Percentiles rank a stretch among this genome's conserved stretches.
Conservation (phyloP, 1,284 basidiomycete species). For the Trichosporon sp. region DNA sequence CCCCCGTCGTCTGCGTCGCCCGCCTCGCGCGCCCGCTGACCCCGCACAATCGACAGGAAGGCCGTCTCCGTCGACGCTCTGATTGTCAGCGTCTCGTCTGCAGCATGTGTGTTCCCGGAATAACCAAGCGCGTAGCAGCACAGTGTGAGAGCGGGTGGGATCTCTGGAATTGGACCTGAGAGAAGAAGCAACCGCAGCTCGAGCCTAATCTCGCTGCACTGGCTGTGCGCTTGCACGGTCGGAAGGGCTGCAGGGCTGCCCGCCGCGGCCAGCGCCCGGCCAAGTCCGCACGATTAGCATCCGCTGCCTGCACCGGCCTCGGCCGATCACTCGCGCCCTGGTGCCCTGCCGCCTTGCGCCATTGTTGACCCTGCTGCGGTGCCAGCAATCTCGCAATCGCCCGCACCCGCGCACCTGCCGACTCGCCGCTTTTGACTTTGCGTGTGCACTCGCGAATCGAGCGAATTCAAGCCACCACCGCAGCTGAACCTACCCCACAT, state of each 20-base stretch:
- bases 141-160: too few relatives aligned
- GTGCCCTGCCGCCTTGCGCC: not conserved
- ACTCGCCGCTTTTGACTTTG: not conserved
- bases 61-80: constrained; percentile 40
- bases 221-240: not conserved
- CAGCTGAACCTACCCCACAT: not conserved
- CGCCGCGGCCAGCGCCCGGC: not conserved
- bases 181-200: not conserved
- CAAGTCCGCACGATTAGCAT: not conserved
- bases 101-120: too few relatives aligned
- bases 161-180: not conserved
- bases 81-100: not conserved
- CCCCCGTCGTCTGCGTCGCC: not conserved
- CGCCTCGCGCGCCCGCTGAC: constrained; percentile 7
- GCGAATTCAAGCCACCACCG: not conserved
- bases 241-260: not conserved
- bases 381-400: not conserved
- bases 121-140: too few relatives aligned
- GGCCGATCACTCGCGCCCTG: not conserved
- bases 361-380: not conserved
- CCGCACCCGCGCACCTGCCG: not conserved
- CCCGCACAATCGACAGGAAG: constrained; percentile 38
- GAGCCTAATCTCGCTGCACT: not conserved
- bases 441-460: not conserved
- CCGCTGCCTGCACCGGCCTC: not conserved